Conservation (phyloP, 257 asterid genomes). For the Nicotiana noctiflora region DNA sequence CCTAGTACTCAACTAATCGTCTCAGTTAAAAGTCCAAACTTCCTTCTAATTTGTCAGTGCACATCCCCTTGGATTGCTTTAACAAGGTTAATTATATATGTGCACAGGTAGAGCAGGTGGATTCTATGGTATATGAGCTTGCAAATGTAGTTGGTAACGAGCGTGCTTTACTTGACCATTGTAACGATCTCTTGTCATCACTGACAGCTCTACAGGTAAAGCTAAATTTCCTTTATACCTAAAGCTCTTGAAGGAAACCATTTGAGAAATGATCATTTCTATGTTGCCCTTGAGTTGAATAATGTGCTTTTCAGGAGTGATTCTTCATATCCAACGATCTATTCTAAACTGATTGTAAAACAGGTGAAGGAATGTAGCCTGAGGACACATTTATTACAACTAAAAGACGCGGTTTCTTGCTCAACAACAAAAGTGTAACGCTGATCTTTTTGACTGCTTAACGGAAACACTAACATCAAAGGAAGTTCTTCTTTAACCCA, state of each 20-base stretch:
- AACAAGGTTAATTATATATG: background rate
- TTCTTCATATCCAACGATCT: background rate
- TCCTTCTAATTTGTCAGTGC: background rate
- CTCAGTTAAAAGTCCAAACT: background rate
- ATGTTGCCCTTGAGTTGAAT: background rate
- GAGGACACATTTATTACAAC: constrained; percentile 51
- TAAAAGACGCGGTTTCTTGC: constrained; percentile 22
- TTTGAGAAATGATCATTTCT: background rate
- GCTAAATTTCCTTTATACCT: background rate
- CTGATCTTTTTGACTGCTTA: constrained; percentile 26
- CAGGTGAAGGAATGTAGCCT: constrained; percentile 67
- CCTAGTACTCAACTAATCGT: background rate
- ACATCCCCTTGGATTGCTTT: background rate
- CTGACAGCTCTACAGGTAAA: constrained; percentile 60
- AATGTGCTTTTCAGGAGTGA: background rate
- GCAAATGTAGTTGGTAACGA: constrained; percentile 42
- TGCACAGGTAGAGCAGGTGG: constrained; percentile 63
- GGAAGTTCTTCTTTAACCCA: constrained; percentile 10
- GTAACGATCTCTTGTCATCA: constrained; percentile 48
- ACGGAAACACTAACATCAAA: constrained; percentile 33
- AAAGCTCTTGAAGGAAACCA: background rate
- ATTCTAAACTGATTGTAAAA: constrained; percentile 13
- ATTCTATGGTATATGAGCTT: constrained; percentile 42
- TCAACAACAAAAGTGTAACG: constrained; percentile 25
- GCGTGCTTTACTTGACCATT: constrained; percentile 42